Percentiles rank a stretch among this genome's conserved stretches.
phyloP scores from a whole-genome alignment of 257 asterid genomes.

The Solanum appendiculatum region DNA sequence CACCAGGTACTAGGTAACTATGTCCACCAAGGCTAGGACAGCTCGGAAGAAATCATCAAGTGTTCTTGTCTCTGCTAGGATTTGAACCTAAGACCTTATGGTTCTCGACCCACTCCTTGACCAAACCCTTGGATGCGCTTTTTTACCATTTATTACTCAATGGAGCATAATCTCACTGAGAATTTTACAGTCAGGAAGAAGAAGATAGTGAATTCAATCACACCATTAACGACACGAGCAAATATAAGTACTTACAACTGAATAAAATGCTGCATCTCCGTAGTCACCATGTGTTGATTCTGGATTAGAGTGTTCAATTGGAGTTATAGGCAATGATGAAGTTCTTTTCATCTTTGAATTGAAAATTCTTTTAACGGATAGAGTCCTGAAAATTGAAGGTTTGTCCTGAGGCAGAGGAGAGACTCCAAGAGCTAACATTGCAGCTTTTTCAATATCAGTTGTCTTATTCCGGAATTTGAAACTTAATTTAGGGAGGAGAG shows the following conservation, averaged over 20 bases:
- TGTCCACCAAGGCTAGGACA: neutral
- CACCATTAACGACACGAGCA: neutral
- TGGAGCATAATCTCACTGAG: neutral
- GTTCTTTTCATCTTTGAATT: conserved; percentile 49
- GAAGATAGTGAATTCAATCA: neutral
- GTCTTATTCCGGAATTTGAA: conserved; percentile 55
- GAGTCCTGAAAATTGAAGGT: conserved; percentile 39
- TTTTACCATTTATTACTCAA: neutral
- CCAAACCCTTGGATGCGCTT: neutral
- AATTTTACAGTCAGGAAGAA: neutral
- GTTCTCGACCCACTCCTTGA: neutral
- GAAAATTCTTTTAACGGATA: conserved; percentile 64
- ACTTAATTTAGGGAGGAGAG: conserved; percentile 64
- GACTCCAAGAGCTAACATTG: conserved; percentile 58
- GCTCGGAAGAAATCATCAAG: neutral
- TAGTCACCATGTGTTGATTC: conserved; percentile 69
- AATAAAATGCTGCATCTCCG: conserved; percentile 11
- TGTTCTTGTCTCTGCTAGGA: neutral
- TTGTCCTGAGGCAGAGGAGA: conserved; percentile 39
- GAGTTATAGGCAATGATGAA: conserved; percentile 68
- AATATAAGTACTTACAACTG: conserved; percentile 33
- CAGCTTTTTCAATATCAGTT: conserved; percentile 65
- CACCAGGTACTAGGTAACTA: neutral
- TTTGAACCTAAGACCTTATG: neutral
- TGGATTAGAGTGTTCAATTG: conserved; percentile 68